These are phyloP conservation scores for Ogataea hybrid DNA, from an alignment of 1,139 yeast genomes.

Conservation along the genomic window DNA sequence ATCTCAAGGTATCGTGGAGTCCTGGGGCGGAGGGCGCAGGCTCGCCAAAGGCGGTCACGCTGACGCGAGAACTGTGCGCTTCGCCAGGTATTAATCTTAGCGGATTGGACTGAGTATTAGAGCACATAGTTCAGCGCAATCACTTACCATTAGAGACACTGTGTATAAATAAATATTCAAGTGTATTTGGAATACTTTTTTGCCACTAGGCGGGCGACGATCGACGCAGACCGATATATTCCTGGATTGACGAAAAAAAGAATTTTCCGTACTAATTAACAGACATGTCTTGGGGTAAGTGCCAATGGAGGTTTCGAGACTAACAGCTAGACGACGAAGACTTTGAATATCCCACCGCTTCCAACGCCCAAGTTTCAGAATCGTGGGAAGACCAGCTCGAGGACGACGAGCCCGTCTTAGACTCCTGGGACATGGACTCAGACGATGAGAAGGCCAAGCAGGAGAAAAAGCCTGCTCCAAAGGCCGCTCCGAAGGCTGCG, in stretches of 20 bases:
- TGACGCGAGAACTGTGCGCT: constrained; percentile 40
- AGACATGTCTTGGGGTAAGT: constrained; percentile 19
- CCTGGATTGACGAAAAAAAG: constrained; percentile 2
- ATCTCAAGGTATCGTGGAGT: constrained; percentile 55
- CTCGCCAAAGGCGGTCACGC: constrained; percentile 48
- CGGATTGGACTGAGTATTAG: constrained; percentile 11
- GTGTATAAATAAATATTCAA: not conserved
- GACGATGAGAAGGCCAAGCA: constrained; percentile 57
- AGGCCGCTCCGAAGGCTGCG: constrained; percentile 22
- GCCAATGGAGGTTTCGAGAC: not conserved
- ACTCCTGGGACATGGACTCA: constrained; percentile 82
- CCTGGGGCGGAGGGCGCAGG: constrained; percentile 61
- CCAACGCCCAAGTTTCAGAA: constrained; percentile 51
- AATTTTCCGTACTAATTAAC: constrained; percentile 1
- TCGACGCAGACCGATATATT: constrained; percentile 12
- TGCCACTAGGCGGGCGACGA: constrained; percentile 14
- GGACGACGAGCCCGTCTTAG: constrained; percentile 62
- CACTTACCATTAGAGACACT: constrained; percentile 6
- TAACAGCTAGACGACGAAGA: constrained; percentile 73
- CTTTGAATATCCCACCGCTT: constrained; percentile 63
- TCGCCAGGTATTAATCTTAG: constrained; percentile 51
- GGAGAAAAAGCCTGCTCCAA: constrained; percentile 31
- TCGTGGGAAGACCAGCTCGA: constrained; percentile 82
- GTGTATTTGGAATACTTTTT: constrained; percentile 7
- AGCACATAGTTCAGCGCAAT: not conserved